Evolutionary conservation across 1,284 basidiomycete genomes (phyloP), one percentile per base, ranked within the genome.

Genomic region (Sanguinoderma infundibulare): DNA sequence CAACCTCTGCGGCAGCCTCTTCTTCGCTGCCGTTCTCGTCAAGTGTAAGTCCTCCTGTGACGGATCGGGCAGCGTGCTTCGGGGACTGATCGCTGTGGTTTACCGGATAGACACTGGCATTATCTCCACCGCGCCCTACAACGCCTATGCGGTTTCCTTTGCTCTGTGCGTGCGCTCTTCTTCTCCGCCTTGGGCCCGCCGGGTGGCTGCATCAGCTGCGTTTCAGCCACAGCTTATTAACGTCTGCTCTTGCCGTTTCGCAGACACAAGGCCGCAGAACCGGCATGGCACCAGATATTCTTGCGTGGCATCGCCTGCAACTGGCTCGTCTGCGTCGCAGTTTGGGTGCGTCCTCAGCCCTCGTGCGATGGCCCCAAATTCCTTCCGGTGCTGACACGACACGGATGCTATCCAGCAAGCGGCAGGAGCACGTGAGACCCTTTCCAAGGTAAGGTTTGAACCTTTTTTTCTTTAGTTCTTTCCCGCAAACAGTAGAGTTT

Each of bases 261-360:
- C 55, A 90, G 89, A 50, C 74, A 83, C 53, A 91, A 90, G 70
- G 88, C 87, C 0, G 75, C 77, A 2, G 83, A 86, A 17, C 89
- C 90, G 1, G 74, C 80, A 40, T 91, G 89, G 88, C 80, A 90
- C 70, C 84, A 93, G 71, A 88, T 93, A 51, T 89, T 92, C 75
- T 74, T 92, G 20, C 81, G 90, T 22, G 91, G 89, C 0, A 90
- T 93, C 64, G 91, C 84, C 4, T 93, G 91, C 67, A 93, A 93
- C 67, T 90, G 89, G 85, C 79, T 92, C 2, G 91, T 93, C 36
- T 89, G 83, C 65, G 76, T 91, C n/a, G 91, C 90, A 4, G 81
- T 93, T 58, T 93, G 91, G 87, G 89, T 90, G 61, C 35, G 86
- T 73, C 22, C 8, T 20, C 15, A 15, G 35, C 47, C 17, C 47